These are phyloP conservation scores for Exophiala aquamarina DNA, from an alignment of 2,329 filamentous ascomycete species.

Conservation along the genomic window DNA sequence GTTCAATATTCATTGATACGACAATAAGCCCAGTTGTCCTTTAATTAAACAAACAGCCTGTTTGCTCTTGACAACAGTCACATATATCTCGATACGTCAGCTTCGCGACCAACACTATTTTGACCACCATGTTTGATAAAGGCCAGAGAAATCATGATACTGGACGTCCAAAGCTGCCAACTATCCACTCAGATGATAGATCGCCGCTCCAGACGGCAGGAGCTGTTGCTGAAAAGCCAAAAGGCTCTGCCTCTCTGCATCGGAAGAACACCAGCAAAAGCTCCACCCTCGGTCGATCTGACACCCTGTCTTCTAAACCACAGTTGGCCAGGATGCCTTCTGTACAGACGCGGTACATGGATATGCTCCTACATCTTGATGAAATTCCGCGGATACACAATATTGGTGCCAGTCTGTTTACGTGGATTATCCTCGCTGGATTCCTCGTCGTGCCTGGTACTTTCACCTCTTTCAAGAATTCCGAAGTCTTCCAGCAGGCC, in stretches of 20 bases:
- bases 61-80: not conserved
- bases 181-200: slow-evolving; percentile 15
- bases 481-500: slow-evolving; percentile 29
- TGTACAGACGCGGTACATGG: slow-evolving; percentile 28
- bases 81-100: no score
- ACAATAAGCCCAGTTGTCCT: no score
- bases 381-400: slow-evolving; percentile 38
- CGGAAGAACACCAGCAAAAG: slow-evolving; percentile 6
- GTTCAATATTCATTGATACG: no score
- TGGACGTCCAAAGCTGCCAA: slow-evolving; percentile 14
- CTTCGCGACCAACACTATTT: no score
- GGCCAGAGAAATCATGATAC: slow-evolving; percentile 1
- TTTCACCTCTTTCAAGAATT: slow-evolving; percentile 47
- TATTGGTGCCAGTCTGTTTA: slow-evolving; percentile 46
- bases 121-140: slow-evolving; percentile 7
- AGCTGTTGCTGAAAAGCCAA: not conserved
- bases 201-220: slow-evolving; percentile 1
- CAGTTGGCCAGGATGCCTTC: slow-evolving; percentile 20
- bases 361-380: slow-evolving; percentile 34
- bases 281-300: not conserved
- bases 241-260: slow-evolving; percentile 2
- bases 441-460: slow-evolving; percentile 56
- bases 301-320: slow-evolving; percentile 13
- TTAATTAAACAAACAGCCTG: no score
- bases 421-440: slow-evolving; percentile 53